Conservation (phyloP, 2,329 filamentous ascomycete species). For the Ambrosiella cleistominuta region DNA sequence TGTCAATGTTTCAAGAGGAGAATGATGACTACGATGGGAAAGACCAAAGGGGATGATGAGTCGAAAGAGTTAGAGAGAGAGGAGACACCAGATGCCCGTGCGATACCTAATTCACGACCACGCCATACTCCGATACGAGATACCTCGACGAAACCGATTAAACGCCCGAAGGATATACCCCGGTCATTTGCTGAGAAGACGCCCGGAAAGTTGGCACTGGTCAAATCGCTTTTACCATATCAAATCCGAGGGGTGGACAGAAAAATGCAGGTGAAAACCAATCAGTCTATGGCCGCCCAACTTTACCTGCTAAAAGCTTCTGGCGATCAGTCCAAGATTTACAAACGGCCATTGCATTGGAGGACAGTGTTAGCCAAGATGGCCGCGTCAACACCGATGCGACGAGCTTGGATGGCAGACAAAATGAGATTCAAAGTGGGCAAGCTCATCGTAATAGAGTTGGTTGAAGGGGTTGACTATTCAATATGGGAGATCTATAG, state of each 20-base stretch:
- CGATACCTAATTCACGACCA: too few species aligned
- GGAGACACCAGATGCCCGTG: too few species aligned
- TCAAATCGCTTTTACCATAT: neutral
- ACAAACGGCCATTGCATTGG: neutral
- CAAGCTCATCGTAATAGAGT: slow-evolving; percentile 17
- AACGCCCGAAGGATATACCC: neutral
- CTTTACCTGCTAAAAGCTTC: neutral
- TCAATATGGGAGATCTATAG: slow-evolving; percentile 20
- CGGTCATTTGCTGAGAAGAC: neutral
- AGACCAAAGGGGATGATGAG: too few species aligned
- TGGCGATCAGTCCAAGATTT: neutral
- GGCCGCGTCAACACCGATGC: slow-evolving; percentile 21
- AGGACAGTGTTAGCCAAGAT: slow-evolving; percentile 20
- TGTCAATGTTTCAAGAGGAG: too few species aligned
- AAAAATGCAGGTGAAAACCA: neutral
- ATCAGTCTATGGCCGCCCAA: neutral
- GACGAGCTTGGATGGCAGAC: slow-evolving; percentile 19
- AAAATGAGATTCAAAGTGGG: slow-evolving; percentile 23
- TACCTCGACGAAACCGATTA: neutral
- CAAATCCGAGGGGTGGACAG: neutral
- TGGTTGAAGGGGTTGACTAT: slow-evolving; percentile 14
- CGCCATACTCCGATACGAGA: neutral
- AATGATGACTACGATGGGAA: too few species aligned
- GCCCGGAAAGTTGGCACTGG: neutral
- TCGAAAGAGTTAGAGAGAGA: too few species aligned